Evolutionary conservation across 352 stramenopile species (phyloP).

Genomic region (Bremia lactucae): DNA sequence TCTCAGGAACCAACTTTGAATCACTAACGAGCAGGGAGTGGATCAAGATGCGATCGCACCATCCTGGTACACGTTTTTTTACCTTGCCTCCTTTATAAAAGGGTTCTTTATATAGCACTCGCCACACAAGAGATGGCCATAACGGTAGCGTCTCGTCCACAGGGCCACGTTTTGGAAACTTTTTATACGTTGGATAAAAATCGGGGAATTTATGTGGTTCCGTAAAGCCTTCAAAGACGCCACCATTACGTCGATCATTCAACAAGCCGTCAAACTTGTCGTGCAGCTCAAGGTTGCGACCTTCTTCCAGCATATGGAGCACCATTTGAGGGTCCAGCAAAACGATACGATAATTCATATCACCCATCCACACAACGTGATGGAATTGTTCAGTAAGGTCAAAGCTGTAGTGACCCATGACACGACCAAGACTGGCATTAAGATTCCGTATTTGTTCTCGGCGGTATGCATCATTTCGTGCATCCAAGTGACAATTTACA

Average conservation of each 20-base stretch:
- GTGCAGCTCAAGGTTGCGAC: constrained; percentile 63
- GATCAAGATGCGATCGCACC: constrained; percentile 81
- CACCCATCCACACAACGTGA: constrained; percentile 85
- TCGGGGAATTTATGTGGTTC: constrained; percentile 79
- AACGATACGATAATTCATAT: constrained; percentile 84
- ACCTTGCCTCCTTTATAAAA: constrained; percentile 86
- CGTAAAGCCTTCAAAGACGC: constrained; percentile 72
- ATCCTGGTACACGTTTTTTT: constrained; percentile 83
- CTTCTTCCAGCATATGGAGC: constrained; percentile 69
- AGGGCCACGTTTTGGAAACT: constrained; percentile 58
- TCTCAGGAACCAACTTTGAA: constrained; percentile 70
- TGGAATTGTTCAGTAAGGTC: constrained; percentile 84
- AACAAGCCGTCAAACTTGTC: constrained; percentile 80
- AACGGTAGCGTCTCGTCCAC: constrained; percentile 51
- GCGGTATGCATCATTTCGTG: constrained; percentile 65
- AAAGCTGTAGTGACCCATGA: constrained; percentile 75
- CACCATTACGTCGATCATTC: constrained; percentile 59
- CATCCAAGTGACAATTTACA: constrained; percentile 79
- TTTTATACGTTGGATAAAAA: constrained; percentile 88
- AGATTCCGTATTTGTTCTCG: constrained; percentile 77
- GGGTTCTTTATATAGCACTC: constrained; percentile 79
- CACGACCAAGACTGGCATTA: constrained; percentile 59
- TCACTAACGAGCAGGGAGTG: constrained; percentile 72
- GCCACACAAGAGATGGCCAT: constrained; percentile 71
- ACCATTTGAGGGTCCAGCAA: constrained; percentile 62